Percentiles rank a stretch among this genome's conserved stretches.
Conservation (phyloP, 2,329 filamentous ascomycete genomes). For the Aspergillus viridinutans region DNA sequence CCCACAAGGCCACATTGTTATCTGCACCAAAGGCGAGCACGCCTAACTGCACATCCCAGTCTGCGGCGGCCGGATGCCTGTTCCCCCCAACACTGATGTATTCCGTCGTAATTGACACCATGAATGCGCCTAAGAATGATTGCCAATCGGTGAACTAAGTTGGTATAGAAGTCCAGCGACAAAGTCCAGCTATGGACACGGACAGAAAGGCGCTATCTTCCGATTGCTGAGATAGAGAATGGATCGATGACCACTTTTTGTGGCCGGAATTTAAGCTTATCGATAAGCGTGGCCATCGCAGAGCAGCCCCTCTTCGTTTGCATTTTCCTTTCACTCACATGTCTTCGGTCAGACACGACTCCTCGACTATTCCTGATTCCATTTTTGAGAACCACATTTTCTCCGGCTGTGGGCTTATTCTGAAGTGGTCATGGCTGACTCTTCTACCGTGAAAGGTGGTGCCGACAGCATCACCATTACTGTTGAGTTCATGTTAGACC, state of each 20-base stretch:
- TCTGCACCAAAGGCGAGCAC: conserved; percentile 85
- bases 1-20: conserved; percentile 84
- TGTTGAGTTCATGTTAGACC: conserved; percentile 68
- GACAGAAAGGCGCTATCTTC: not conserved
- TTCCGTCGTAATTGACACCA: conserved; percentile 40
- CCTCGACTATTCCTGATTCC: not conserved
- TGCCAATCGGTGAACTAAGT: not conserved
- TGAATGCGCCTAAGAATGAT: conserved; percentile 13
- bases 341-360: not conserved
- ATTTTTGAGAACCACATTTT: not conserved
- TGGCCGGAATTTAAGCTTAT: conserved; percentile 30
- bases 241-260: conserved; percentile 17
- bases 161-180: not conserved
- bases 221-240: conserved; percentile 14
- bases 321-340: not conserved
- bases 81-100: conserved; percentile 80
- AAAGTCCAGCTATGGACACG: not conserved
- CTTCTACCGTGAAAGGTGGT: conserved; percentile 6
- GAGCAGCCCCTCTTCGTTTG: conserved; percentile 16
- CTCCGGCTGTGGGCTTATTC: not conserved
- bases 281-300: conserved; percentile 31
- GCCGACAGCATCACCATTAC: conserved; percentile 51
- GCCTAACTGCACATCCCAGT: conserved; percentile 70
- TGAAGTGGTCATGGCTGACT: conserved; percentile 6
- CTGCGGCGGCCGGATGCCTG: conserved; percentile 80